Base-by-base conservation (phyloP, 23 red algal genomes). In the Gracilaria gracilis region DNA sequence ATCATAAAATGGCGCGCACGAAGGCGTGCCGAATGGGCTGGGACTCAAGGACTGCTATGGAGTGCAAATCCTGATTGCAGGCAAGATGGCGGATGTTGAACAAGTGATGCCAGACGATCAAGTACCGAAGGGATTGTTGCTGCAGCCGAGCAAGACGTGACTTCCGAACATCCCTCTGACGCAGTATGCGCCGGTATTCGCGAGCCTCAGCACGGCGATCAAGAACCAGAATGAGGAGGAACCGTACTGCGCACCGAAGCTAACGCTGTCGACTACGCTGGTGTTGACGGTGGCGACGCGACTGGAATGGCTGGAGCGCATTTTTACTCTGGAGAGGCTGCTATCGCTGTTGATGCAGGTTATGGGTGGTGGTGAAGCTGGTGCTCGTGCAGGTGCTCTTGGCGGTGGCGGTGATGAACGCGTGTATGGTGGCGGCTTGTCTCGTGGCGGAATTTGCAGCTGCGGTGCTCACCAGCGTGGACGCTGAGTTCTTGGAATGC, bases 401-500 rank as follows among this genome's bases (percentile, higher is more conserved):
- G 42, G 11, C 5, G 4, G 42, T 11, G 11, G 42, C 42, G 4
- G 42, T 46, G 42, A 4, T 46, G 42, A 11, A 11, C 5, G 42
- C 42, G 42, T 46, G 42, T 4, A 46, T 46, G 42, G 42, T 46
- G 42, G 42, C 42, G 42, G 42, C 42, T 4, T 11, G 42, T 4
- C 42, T 46, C 42, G 42, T 11, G 42, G 42, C 42, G 5, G 42
- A 4, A 11, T 4, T 11, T 11, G 42, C 42, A 11, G 42, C 42
- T 11, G 11, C 42, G 42, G 58, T 64, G 34, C 87, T 74, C 4
- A 37, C 81, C 11, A 58, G 64, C 15, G 87, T 53, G 33, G 75
- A 91, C 38, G 55, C 67, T 11, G 67, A 57, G 42, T 91, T 80
- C 66, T 50, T 91, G 23, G 87, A 91, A 81, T 74, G 75, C 66